Base-by-base conservation (phyloP, 148 eudicot species). In the Rhododendron williamsianum region DNA sequence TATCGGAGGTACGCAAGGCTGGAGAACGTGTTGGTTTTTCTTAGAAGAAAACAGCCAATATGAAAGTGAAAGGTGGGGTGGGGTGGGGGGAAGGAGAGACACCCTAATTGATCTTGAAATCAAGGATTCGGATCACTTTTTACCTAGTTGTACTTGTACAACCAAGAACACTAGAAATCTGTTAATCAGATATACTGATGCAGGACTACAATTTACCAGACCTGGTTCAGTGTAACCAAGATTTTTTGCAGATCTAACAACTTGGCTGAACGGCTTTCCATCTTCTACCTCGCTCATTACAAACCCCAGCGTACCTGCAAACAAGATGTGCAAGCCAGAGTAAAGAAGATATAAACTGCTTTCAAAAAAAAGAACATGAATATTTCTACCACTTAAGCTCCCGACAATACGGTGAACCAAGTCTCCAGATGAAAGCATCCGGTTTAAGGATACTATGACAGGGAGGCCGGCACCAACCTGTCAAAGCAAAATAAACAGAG, bases 381-480 rank as follows among this genome's bases (percentile, higher is more conserved):
- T 41, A 16, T 65, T 36, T 43, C 11, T 94, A 96, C 99, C 99
- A 83, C 99, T 96, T 89, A 96, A 87, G 91, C 99, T 94, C 87
- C 99, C 99, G 43, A 95, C 90, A 73, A 96, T 91, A 49, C 90
- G 95, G 81, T 86, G 82, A 72, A 96, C 89, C 10, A 92, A 87
- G 86, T 96, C 99, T 87, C 97, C 99, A 30, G 98, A 94, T 72
- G 97, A 94, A 92, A 96, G 88, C 73, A 96, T 84, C 60, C 99
- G 97, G 46, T 95, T 95, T 81, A 95, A 87, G 84, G 99, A 91
- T 85, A 89, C 89, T 76, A 96, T 94, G 77, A 96, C 91, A 9
- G 99, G 99, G 76, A 96, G 98, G 84, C 99, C 98, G 48, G 99
- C 99, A 90, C 99, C 99, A 89, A 96, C 99, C 99, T 96, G 91